Evolutionary conservation across 495 filamentous ascomycete species (phyloP), one percentile per base, ranked within the genome.

Genomic region (Lepidopterella palustris): DNA sequence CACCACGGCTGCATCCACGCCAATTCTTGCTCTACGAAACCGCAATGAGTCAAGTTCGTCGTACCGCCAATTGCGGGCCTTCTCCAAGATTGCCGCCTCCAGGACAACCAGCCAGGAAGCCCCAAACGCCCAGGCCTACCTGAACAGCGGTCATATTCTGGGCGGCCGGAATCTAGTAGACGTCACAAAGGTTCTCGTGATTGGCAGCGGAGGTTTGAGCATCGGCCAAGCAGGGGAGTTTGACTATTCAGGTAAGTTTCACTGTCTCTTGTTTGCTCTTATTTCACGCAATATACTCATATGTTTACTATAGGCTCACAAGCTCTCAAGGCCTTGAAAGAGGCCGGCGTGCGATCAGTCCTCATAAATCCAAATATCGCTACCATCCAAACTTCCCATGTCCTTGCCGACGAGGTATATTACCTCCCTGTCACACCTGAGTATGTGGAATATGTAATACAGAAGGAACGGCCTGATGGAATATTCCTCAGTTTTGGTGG

Each of bases 171-270:
- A 90, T 65, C 72, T 87, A 49, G 86, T 97, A 45, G 85, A 96
- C 76, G 93, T 98, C 57, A 95, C 92, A 79, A 98, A 97, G 79
- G 93, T 97, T n/a, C 79, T 98, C 52, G 89, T 98, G 55, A 89
- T 98, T 70, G 93, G 93, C 39, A 90, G 86, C 75, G 93, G 93
- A 74, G 93, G 93, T 74, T 82, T 98, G 60, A 92, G 90, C 71
- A 98, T 98, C 79, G 93, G 93, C 59, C 93, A 98, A 75, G 93
- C 93, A 58, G 93, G 93, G 75, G 93, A 98, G 75, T 98, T 98
- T 70, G 93, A 98, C 73, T 98, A 98, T 75, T 97, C 95, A 63
- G 93, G 92, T 82, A 83, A 76, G 76, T 76, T 45, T 27, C 35
- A 45, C 4, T 6, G 5, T 53, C 24, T 39, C 20, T 53, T n/a